Conservation (phyloP, 805 yeast species). For the Yarrowia keelungensis region DNA sequence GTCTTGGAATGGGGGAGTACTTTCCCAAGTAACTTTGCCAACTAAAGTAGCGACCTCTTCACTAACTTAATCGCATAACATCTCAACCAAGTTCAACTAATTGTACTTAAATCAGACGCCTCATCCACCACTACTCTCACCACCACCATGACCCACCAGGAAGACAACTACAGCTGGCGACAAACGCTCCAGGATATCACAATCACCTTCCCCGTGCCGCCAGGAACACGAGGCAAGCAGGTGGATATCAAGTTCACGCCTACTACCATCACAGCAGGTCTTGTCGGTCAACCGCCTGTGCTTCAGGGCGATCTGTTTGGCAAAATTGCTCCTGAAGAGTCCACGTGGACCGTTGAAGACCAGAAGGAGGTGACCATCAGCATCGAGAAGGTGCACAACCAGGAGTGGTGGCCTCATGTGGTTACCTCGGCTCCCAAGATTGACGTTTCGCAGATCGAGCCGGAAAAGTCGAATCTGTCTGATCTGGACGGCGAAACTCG, state of each 20-base stretch:
- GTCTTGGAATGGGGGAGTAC: background rate
- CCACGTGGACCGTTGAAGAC: slow-evolving; percentile 56
- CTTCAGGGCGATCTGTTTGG: slow-evolving; percentile 52
- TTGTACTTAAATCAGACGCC: too few species aligned
- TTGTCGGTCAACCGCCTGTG: slow-evolving; percentile 43
- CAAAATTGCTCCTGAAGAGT: slow-evolving; percentile 48
- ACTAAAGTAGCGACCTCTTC: too few species aligned
- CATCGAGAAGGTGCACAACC: slow-evolving; percentile 51
- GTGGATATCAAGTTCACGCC: slow-evolving; percentile 47
- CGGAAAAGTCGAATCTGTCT: slow-evolving; percentile 52
- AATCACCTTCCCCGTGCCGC: slow-evolving; percentile 48
- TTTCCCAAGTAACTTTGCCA: background rate
- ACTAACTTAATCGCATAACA: too few species aligned
- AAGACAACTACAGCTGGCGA: slow-evolving; percentile 48
- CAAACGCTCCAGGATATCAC: slow-evolving; percentile 56
- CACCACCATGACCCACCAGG: slow-evolving; percentile 12
- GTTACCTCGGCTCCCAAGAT: slow-evolving; percentile 53
- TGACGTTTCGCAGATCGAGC: slow-evolving; percentile 53
- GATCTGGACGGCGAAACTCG: slow-evolving; percentile 55
- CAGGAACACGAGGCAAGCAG: slow-evolving; percentile 51
- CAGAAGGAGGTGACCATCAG: slow-evolving; percentile 50
- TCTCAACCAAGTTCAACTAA: background rate
- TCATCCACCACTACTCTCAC: too few species aligned
- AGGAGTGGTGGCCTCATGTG: slow-evolving; percentile 59
- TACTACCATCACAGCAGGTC: slow-evolving; percentile 44